Evolutionary conservation across 139 green algal genomes (phyloP), one percentile per base, ranked within the genome.

Genomic region (Pseudopediastrum boryanum): DNA sequence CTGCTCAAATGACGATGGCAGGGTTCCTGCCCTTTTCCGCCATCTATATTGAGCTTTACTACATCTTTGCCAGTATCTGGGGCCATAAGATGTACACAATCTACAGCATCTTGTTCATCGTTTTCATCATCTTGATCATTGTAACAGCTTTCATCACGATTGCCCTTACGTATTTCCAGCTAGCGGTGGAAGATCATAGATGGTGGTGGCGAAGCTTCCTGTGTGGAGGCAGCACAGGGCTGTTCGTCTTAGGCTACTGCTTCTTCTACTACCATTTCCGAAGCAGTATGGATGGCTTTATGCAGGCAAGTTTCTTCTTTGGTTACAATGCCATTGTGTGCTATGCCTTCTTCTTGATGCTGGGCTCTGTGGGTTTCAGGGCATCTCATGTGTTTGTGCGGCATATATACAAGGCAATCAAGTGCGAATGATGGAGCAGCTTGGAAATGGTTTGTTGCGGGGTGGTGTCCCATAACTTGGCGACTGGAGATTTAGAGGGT

Each of bases 91-190:
- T 96, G 43, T 98, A 98, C 93, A 96, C 94, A 76, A 96, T 98
- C 85, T 98, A 93, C 89, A 90, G 84, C 77, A 98, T 98, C 86
- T 90, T 98, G 59, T 90, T 92, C 77, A 96, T 98, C 62, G 94
- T 98, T 36, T 97, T 96, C 81, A 83, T 92, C 82, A 96, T 98
- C 85, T 87, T 98, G 16, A 84, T 96, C 44, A 81, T 98, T 27
- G 94, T 98, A 25, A 97, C 94, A 7, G 91, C 94, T 36, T 98
- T 98, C 89, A 95, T 98, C 84, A 96, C 93, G 39, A 91, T 98
- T 59, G 92, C 94, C n/a, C 89, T 98, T n/a, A 97, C 93, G 38
- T 98, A 98, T 84, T 98, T 98, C 92, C 94, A 98, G 85, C 90
- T 98, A 33, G 90, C 94, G 4, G 93, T 93, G 39, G 94, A 98